Evolutionary conservation across 768 basidiomycete genomes (phyloP).

Genomic region (Saitozyma podzolica): DNA sequence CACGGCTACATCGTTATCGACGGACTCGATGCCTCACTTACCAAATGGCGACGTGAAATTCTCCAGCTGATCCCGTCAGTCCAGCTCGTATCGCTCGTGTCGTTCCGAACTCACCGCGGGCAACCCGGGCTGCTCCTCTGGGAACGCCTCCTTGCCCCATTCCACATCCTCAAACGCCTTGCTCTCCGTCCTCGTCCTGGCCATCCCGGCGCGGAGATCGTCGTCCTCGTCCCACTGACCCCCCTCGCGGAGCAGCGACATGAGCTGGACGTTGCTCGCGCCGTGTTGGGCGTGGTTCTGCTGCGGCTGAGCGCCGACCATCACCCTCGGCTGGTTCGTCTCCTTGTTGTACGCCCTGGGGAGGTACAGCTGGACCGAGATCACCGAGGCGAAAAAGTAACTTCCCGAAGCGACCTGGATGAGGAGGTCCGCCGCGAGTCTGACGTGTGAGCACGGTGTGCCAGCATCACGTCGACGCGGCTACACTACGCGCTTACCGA

Average conservation of each 20-base stretch:
- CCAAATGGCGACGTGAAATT: constrained; percentile 32
- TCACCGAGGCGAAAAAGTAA: constrained; percentile 28
- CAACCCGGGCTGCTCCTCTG: background rate
- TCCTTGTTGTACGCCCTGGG: constrained; percentile 14
- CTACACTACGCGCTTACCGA: constrained; percentile 7
- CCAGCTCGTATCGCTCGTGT: constrained; percentile 4
- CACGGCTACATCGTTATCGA: background rate
- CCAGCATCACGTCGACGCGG: background rate
- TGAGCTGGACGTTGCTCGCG: constrained; percentile 26
- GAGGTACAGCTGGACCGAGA: constrained; percentile 32
- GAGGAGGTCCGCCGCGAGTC: constrained; percentile 18
- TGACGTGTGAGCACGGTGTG: background rate
- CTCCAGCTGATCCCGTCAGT: constrained; percentile 14
- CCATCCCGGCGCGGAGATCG: constrained; percentile 15
- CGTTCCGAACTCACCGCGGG: constrained; percentile 7
- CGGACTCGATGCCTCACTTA: background rate
- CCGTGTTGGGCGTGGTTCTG: constrained; percentile 4
- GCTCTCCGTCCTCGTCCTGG: background rate
- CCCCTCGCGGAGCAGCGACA: constrained; percentile 38
- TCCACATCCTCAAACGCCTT: background rate
- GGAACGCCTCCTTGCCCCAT: background rate
- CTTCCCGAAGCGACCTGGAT: constrained; percentile 19
- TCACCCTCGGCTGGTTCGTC: constrained; percentile 19
- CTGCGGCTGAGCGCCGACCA: constrained; percentile 22
- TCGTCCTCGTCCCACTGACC: constrained; percentile 39